Conservation (phyloP, 164 flowering plant genomes). For the Taxillus chinensis region DNA sequence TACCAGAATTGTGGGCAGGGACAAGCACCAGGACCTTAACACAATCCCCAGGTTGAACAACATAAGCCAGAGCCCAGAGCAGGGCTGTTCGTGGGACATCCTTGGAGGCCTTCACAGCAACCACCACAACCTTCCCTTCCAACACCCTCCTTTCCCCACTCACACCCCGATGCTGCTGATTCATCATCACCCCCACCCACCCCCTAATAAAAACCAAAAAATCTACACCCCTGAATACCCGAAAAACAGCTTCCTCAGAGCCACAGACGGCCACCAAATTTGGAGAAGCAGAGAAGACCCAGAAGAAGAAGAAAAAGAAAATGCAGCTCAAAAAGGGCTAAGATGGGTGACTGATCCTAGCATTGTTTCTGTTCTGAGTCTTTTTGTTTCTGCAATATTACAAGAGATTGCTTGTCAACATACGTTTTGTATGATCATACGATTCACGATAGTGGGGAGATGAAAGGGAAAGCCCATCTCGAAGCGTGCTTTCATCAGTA, state of each 20-base stretch:
- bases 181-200: constrained; percentile 6
- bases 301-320: too few species aligned
- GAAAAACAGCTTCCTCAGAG: constrained; percentile 5
- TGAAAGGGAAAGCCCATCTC: too few species aligned
- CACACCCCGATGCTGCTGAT: constrained; percentile 15
- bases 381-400: too few species aligned
- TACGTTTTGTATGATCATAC: too few species aligned
- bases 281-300: too few species aligned
- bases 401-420: too few species aligned
- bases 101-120: constrained; percentile 40
- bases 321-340: too few species aligned
- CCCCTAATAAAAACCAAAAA: background rate
- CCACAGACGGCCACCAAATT: background rate
- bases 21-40: constrained; percentile 33
- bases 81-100: constrained; percentile 32
- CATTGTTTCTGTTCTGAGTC: too few species aligned
- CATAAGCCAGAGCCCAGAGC: constrained; percentile 47
- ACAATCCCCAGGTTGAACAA: constrained; percentile 46
- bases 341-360: too few species aligned
- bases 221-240: background rate
- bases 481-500: too few species aligned
- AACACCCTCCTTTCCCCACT: background rate
- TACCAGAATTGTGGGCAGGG: constrained; percentile 28
- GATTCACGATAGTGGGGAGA: too few species aligned
- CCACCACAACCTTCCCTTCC: constrained; percentile 28